Evolutionary conservation across 257 asterid genomes (phyloP), one percentile per base, ranked within the genome.

Genomic region (Solanum pinnatisectum): DNA sequence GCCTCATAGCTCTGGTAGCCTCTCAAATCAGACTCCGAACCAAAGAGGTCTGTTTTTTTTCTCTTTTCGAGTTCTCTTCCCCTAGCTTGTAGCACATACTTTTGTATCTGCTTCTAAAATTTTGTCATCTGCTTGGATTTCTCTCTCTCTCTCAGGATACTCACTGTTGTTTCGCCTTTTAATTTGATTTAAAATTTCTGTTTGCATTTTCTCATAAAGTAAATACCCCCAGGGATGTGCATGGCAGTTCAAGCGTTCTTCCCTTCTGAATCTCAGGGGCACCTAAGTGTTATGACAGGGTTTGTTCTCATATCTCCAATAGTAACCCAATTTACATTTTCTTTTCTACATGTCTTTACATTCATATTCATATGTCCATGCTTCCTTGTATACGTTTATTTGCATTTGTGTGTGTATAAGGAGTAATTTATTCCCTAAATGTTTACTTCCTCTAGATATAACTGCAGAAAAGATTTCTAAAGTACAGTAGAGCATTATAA

Each of bases 241-340:
- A 92, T 96, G 98, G 94, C 98, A 0, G 96, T 95, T 84, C 93
- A 87, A 88, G 96, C 94, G 14, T 94, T 96, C 90, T 79, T 90
- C 84, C 94, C 98, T 30, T 85, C 95, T 40, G 93, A 91, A 67
- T 90, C 94, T 10, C 95, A 91, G 78, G 95, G 93, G 4, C 87
- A 79, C 90, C 92, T 93, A 67, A 92, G 93, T 82, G 93, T 94
- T 60, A 25, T 95, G 71, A 88, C 98, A 25, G 95, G 99, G 93
- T 90, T 83, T 84, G 93, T 81, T 27, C 83, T 30, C 30, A 30
- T 46, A 81, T 81, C 85, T 81, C 68, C 16, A 30, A 10, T 81
- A 81, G 59, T 81, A 81, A 81, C 15, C 40, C 52, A 27, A 49
- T 81, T 44, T 42, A 27, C 10, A 44, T 44, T 44, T 46, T 27